Evolutionary conservation across 2,329 filamentous ascomycete genomes (phyloP), one percentile per base, ranked within the genome.

Genomic region (Rhytidhysteron rufulum): DNA sequence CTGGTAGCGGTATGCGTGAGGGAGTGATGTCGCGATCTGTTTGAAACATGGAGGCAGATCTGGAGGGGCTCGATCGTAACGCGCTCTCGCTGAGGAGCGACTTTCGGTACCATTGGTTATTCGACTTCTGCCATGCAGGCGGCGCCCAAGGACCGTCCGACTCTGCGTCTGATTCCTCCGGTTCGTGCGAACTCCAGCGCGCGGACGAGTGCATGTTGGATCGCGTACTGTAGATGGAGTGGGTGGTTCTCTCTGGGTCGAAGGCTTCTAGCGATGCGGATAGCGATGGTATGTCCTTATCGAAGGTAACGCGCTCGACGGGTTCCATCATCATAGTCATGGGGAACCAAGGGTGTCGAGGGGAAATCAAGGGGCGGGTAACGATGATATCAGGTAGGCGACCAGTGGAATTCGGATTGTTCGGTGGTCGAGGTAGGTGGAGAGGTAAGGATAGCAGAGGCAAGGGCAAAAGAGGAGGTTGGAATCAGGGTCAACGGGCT

Each of bases 101-200:
- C 44, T 64, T 63, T 20, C 60, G 68, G 59, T 81, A 78, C 78
- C 78, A 80, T 44, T 73, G 72, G 55, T 75, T 82, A 48, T 76
- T 79, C 45, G 71, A 71, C 53, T 73, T 75, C 48, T 78, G 72
- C 72, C 81, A 82, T 10, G 80, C 80, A 2, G 82, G 82, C 30
- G 82, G 82, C 39, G 79, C 82, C 79, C 80, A 85, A 22, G 78
- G 78, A 2, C 59, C 62, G 24, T 69, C 66, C 38, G 70, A 71
- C 43, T 76, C 71, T 39, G 66, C 55, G 42, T 71, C 71, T 34
- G 65, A 63, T 44, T 70, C 67, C 13, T 62, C 73, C 4, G 54
- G 49, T 25, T 63, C 60, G 11, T 54, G 57, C 7, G 51, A 39
- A 48, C 62, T 65, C 60, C 60, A 65, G 37, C 62, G 57, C 32